Evolutionary conservation across 345 rosid genomes (phyloP).

Genomic region (Melaleuca quinquenervia): DNA sequence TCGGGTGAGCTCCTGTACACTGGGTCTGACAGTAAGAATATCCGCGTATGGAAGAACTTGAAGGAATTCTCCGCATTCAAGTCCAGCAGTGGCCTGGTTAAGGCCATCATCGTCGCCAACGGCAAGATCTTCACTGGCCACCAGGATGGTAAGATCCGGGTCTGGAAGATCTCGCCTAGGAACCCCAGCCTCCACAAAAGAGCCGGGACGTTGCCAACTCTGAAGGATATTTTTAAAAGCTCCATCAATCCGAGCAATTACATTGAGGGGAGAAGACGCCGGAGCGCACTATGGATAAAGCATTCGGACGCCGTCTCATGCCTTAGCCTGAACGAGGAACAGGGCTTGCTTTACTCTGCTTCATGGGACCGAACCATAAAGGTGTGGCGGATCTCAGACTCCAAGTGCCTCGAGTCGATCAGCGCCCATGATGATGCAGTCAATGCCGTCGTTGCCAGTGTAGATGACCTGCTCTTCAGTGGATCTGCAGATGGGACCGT

Average conservation of each 20-base stretch:
- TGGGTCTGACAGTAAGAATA: slow-evolving; percentile 93
- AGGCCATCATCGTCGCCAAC: slow-evolving; percentile 70
- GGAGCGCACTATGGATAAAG: slow-evolving; percentile 80
- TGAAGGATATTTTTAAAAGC: slow-evolving; percentile 79
- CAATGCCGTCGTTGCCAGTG: slow-evolving; percentile 51
- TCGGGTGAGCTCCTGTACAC: slow-evolving; percentile 79
- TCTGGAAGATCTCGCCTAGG: slow-evolving; percentile 74
- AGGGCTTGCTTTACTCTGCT: slow-evolving; percentile 67
- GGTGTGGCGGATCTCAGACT: slow-evolving; percentile 86
- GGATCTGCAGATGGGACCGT: slow-evolving; percentile 96
- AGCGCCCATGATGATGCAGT: slow-evolving; percentile 93
- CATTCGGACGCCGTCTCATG: slow-evolving; percentile 87
- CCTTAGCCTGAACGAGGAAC: slow-evolving; percentile 56
- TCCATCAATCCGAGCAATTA: slow-evolving; percentile 82
- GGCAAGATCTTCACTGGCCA: slow-evolving; percentile 89
- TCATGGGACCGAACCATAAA: slow-evolving; percentile 92
- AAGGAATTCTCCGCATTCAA: slow-evolving; percentile 83
- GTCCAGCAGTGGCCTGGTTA: slow-evolving; percentile 88
- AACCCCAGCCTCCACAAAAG: slow-evolving; percentile 59
- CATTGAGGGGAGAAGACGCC: slow-evolving; percentile 57
- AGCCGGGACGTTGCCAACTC: slow-evolving; percentile 68
- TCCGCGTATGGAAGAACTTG: slow-evolving; percentile 90
- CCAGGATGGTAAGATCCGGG: slow-evolving; percentile 89
- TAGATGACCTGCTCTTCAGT: slow-evolving; percentile 51
- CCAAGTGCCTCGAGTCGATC: slow-evolving; percentile 77